phyloP scores from a whole-genome alignment of 257 asterid genomes.

The Solanum tacnaense region DNA sequence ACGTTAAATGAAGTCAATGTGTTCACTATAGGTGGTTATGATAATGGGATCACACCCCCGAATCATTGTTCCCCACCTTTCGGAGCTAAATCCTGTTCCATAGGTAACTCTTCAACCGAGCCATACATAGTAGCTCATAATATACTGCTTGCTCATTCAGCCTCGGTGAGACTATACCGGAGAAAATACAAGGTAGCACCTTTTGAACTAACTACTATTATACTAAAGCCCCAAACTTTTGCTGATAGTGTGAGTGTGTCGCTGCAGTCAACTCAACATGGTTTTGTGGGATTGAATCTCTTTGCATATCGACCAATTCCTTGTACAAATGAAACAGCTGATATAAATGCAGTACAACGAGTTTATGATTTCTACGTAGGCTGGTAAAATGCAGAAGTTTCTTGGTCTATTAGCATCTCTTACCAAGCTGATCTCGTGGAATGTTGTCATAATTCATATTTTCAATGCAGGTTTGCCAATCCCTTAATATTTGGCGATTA shows the following conservation, averaged over 20 bases:
- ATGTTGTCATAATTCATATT: not conserved
- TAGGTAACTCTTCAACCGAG: constrained; percentile 34
- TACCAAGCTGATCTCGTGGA: not conserved
- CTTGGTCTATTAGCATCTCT: not conserved
- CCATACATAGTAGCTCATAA: constrained; percentile 41
- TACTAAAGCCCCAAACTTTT: not conserved
- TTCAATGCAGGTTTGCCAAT: constrained; percentile 33
- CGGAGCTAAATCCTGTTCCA: not conserved
- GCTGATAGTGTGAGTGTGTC: not conserved
- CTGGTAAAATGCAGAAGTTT: constrained; percentile 25
- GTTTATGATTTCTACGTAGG: constrained; percentile 32
- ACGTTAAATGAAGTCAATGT: constrained; percentile 47
- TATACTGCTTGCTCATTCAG: constrained; percentile 42
- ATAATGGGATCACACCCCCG: constrained; percentile 26
- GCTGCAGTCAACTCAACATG: constrained; percentile 48
- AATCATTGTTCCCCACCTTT: constrained; percentile 30
- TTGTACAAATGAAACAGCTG: constrained; percentile 23
- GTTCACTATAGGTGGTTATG: constrained; percentile 37
- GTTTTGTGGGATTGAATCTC: constrained; percentile 42
- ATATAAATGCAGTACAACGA: constrained; percentile 40
- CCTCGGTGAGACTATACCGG: constrained; percentile 21
- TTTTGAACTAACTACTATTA: not conserved
- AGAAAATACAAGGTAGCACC: constrained; percentile 32
- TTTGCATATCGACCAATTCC: constrained; percentile 27
- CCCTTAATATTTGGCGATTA: constrained; percentile 58